Evolutionary conservation across 2,329 filamentous ascomycete species (phyloP).

Genomic region (Aureobasidium sp.): DNA sequence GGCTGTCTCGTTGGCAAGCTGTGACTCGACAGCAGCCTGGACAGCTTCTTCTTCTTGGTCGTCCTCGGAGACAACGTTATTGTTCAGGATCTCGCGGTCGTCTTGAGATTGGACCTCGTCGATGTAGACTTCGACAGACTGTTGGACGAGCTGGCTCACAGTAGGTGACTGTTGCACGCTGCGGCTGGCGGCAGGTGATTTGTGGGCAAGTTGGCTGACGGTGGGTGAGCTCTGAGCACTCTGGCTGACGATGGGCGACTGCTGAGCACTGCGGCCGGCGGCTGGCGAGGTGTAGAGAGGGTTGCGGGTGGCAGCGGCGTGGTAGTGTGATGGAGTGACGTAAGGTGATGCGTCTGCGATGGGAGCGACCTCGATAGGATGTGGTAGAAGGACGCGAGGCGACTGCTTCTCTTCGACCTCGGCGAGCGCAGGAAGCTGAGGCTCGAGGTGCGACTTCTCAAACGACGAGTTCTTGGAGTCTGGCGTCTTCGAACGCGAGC

Average conservation of each 20-base stretch:
- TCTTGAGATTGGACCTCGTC: neutral
- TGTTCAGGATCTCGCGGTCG: neutral
- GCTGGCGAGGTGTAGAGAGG: neutral
- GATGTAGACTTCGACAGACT: neutral
- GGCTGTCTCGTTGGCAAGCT: constrained; percentile 2
- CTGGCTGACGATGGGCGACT: neutral
- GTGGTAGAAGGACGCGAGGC: neutral
- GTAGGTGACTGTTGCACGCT: neutral
- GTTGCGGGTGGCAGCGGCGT: neutral
- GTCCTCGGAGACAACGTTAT: neutral
- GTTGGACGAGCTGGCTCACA: neutral
- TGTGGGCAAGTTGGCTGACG: neutral
- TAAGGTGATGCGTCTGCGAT: constrained; percentile 6
- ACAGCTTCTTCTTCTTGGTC: neutral
- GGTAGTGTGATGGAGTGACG: neutral
- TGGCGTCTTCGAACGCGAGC: constrained; percentile 2
- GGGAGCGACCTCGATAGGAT: neutral
- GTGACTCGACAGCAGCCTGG: neutral
- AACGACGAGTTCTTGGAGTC: constrained; percentile 2
- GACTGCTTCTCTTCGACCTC: neutral
- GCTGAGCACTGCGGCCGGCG: neutral
- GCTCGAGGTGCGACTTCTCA: neutral
- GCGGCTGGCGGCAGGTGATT: neutral
- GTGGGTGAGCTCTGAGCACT: neutral
- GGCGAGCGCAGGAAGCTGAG: neutral